A percentile compares a stretch with the other conserved stretches of the same genome.
Conservation (phyloP, 2,329 filamentous ascomycete species). For the Scedosporium dehoogii region DNA sequence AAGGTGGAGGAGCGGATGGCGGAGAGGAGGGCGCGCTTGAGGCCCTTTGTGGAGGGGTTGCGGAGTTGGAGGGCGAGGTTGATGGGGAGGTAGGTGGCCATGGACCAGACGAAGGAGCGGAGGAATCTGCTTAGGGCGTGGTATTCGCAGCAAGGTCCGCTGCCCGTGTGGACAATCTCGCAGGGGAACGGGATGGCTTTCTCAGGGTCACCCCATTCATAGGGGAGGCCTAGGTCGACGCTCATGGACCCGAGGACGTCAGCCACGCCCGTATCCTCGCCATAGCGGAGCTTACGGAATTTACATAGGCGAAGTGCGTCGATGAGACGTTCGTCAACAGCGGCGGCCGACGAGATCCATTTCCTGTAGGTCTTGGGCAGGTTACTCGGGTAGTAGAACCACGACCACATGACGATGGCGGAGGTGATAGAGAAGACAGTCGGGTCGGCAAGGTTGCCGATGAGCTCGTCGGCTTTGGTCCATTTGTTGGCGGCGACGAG, state of each 20-base stretch:
- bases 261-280: slow-evolving; percentile 61
- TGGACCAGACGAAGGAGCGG: slow-evolving; percentile 62
- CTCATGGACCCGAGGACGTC: slow-evolving; percentile 63
- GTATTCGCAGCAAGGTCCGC: slow-evolving; percentile 61
- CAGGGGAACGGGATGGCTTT: slow-evolving; percentile 66
- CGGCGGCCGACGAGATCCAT: slow-evolving; percentile 72
- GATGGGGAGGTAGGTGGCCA: slow-evolving; percentile 67
- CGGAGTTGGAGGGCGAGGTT: slow-evolving; percentile 48
- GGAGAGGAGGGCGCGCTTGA: slow-evolving; percentile 45
- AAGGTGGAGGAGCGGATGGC: slow-evolving; percentile 66
- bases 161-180: slow-evolving; percentile 74
- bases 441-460: slow-evolving; percentile 45
- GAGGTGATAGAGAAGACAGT: slow-evolving; percentile 62
- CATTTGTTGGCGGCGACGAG: slow-evolving; percentile 28
- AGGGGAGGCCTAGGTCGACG: slow-evolving; percentile 56
- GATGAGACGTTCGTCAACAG: slow-evolving; percentile 65
- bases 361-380: slow-evolving; percentile 67
- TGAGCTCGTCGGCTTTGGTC: slow-evolving; percentile 23
- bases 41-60: slow-evolving; percentile 32
- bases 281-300: slow-evolving; percentile 57
- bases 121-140: slow-evolving; percentile 61
- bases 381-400: slow-evolving; percentile 65
- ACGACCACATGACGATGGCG: slow-evolving; percentile 78
- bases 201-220: slow-evolving; percentile 63
- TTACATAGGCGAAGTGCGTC: slow-evolving; percentile 61